phyloP scores from a whole-genome alignment of 768 basidiomycete genomes.

The Daedalea quercina region DNA sequence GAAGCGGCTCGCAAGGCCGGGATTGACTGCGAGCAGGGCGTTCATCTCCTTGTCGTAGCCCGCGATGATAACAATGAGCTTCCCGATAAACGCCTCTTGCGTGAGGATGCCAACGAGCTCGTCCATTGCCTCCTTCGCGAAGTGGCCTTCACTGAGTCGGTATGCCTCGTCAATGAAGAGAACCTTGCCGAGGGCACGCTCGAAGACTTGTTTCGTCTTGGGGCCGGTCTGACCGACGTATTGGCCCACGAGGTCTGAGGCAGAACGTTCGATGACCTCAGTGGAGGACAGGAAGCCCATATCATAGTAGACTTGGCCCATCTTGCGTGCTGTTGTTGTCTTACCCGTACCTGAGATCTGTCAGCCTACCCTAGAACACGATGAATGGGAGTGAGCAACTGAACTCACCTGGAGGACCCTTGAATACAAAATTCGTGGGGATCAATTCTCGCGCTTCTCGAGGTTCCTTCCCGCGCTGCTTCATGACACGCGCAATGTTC shows the following conservation, averaged over 20 bases:
- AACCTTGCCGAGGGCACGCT: slow-evolving; percentile 60
- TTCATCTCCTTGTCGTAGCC: slow-evolving; percentile 70
- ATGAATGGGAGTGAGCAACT: not conserved
- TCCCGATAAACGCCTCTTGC: slow-evolving; percentile 46
- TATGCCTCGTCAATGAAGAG: slow-evolving; percentile 73
- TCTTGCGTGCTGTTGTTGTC: slow-evolving; percentile 54
- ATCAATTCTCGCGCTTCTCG: slow-evolving; percentile 44
- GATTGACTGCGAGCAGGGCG: slow-evolving; percentile 47
- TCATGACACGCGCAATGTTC: slow-evolving; percentile 37
- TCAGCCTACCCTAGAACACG: not conserved
- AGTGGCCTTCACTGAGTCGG: slow-evolving; percentile 50
- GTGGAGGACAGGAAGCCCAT: slow-evolving; percentile 47
- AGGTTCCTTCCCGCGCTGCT: slow-evolving; percentile 30
- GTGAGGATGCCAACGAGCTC: slow-evolving; percentile 63
- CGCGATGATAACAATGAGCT: slow-evolving; percentile 61
- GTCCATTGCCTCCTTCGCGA: slow-evolving; percentile 67
- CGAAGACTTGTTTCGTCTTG: slow-evolving; percentile 51
- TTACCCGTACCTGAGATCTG: slow-evolving; percentile 48
- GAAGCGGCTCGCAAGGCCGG: slow-evolving; percentile 63
- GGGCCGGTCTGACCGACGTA: slow-evolving; percentile 64
- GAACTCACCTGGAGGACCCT: slow-evolving; percentile 58
- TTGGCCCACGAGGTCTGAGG: slow-evolving; percentile 57
- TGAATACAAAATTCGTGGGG: slow-evolving; percentile 64
- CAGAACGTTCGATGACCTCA: slow-evolving; percentile 64
- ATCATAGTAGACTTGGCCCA: slow-evolving; percentile 57